Percentiles rank a stretch among this genome's conserved stretches.
These are phyloP conservation scores for Fagopyrum esculentum DNA, from an alignment of 148 eudicot species.

Conservation along the genomic window DNA sequence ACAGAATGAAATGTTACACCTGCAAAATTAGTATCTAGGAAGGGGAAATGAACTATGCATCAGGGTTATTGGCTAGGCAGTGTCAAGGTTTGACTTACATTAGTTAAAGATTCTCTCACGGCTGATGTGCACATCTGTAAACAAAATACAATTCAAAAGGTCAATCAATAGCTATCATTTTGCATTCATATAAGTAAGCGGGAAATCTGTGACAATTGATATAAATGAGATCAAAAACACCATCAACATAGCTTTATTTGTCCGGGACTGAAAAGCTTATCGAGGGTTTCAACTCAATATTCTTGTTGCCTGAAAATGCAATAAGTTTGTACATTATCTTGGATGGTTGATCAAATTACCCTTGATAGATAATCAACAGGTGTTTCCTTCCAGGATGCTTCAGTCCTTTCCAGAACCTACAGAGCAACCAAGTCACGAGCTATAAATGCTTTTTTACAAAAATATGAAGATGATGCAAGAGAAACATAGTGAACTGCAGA, in stretches of 20 bases:
- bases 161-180: not conserved
- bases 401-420: slow-evolving; percentile 72
- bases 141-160: slow-evolving; percentile 6
- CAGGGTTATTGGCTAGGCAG: not conserved
- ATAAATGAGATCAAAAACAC: slow-evolving; percentile 4
- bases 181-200: not conserved
- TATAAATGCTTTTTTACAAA: not conserved
- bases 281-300: not conserved
- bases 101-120: slow-evolving; percentile 70
- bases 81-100: slow-evolving; percentile 47
- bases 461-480: not conserved
- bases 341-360: slow-evolving; percentile 26
- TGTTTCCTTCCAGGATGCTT: slow-evolving; percentile 34
- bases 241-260: slow-evolving; percentile 15
- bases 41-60: slow-evolving; percentile 5
- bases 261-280: slow-evolving; percentile 13
- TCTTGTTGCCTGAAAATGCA: not conserved
- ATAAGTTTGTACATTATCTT: slow-evolving; percentile 3
- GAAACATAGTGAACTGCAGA: not conserved
- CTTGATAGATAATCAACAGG: slow-evolving; percentile 54
- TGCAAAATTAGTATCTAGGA: slow-evolving; percentile 9
- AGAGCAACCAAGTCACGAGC: slow-evolving; percentile 14
- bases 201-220: not conserved
- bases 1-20: slow-evolving; percentile 18
- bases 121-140: slow-evolving; percentile 81